Evolutionary conservation across 495 filamentous ascomycete species (phyloP).

Genomic region (Choiromyces venosus): DNA sequence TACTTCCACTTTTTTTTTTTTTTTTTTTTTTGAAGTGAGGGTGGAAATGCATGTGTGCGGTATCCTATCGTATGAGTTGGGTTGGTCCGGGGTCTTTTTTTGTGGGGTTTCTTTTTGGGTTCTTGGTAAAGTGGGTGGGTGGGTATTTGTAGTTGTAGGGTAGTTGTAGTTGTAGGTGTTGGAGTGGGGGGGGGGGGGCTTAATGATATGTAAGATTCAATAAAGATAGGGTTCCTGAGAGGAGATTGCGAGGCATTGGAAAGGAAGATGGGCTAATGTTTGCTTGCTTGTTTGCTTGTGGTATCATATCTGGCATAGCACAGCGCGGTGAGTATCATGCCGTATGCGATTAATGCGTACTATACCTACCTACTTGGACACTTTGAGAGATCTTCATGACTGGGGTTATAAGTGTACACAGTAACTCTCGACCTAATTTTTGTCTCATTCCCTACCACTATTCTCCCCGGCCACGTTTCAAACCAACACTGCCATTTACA

Average conservation of each 20-base stretch:
- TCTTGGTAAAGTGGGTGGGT: background rate
- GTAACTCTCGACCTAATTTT: background rate
- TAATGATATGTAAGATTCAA: background rate
- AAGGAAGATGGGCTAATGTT: background rate
- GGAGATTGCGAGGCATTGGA: background rate
- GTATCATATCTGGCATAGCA: background rate
- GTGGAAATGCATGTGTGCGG: background rate
- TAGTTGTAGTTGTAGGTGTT: constrained; percentile 11
- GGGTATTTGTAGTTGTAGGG: constrained; percentile 3
- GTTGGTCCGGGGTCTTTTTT: background rate
- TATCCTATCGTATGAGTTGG: constrained; percentile 7
- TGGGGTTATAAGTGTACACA: background rate
- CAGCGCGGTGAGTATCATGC: background rate
- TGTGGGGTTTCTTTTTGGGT: background rate
- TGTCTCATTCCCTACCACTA: too few relatives aligned
- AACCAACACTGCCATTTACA: background rate
- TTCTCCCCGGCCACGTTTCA: background rate
- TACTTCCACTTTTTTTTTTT: constrained; percentile 1
- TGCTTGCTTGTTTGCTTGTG: background rate
- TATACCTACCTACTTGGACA: background rate
- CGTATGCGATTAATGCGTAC: too few relatives aligned
- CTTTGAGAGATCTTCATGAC: background rate
- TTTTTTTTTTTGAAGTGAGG: background rate
- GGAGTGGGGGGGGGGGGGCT: background rate
- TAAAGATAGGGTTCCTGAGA: background rate